These are phyloP conservation scores for Lyophyllum shimeji DNA, from an alignment of 768 basidiomycete species.

Conservation along the genomic window DNA sequence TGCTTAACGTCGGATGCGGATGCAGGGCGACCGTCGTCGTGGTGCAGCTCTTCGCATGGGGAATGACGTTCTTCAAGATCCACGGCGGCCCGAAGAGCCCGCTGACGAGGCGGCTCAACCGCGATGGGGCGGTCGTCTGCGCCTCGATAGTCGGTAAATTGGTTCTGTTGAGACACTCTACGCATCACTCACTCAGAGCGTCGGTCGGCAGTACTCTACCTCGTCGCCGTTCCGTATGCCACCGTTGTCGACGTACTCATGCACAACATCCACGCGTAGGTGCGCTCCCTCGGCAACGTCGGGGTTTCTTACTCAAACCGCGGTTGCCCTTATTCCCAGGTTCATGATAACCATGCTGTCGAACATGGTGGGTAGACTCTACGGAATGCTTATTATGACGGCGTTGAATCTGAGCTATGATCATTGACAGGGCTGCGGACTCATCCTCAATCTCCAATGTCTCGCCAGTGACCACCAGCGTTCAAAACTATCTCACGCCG, in stretches of 20 bases:
- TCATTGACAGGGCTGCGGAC: not conserved
- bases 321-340: too few relatives aligned
- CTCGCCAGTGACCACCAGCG: not conserved
- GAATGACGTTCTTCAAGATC: conserved; percentile 1
- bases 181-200: not conserved
- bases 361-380: not conserved
- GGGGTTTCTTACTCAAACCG: not conserved
- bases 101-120: not conserved
- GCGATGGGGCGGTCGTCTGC: not conserved
- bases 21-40: not conserved
- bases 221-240: not conserved
- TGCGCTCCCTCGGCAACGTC: not conserved
- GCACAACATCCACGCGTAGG: not conserved
- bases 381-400: too few relatives aligned
- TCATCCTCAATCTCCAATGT: not conserved
- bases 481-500: not conserved
- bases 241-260: not conserved
- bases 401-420: too few relatives aligned
- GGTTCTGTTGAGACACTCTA: not conserved
- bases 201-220: not conserved
- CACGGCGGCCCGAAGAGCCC: not conserved
- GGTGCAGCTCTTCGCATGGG: not conserved
- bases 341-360: not conserved
- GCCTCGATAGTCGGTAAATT: not conserved
- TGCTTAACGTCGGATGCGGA: not conserved